Evolutionary conservation across 148 eudicot genomes (phyloP), one percentile per base, ranked within the genome.

Genomic region (Persicaria maculosa): DNA sequence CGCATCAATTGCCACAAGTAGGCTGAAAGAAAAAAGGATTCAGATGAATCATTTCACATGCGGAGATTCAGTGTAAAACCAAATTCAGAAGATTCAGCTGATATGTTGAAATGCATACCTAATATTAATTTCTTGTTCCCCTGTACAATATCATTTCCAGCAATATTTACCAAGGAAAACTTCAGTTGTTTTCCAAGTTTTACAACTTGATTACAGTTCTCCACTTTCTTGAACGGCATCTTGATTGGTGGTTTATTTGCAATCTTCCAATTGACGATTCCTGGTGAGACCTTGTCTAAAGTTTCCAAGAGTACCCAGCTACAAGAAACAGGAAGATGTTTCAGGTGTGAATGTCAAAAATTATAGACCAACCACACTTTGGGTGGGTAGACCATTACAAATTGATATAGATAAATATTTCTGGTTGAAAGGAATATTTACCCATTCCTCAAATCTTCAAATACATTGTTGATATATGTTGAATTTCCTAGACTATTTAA

Each of bases 381-480:
- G 16, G 9, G 71, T 31, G 45, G 19, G 16, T 4, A 36, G 47
- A 44, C 3, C 14, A 4, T 3, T 12, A 67, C 16, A 68, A 68
- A 68, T 46, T 68, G 50, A 44, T 68, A 14, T 44, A 43, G 50
- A 14, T 46, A 45, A 68, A 15, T 14, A 17, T 46, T 71, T 71
- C 16, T 46, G 54, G 57, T 10, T 9, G n/a, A 46, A 46, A 44
- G 46, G 52, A 17, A 69, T 50, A 83, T 88, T 87, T 75, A 96
- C 99, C 99, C 99, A 64, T 96, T 89, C 85, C 99, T 92, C 72
- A 96, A 86, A 78, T 96, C 99, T 87, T 92, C 99, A 83, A 96
- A 96, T 55, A 96, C 92, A 75, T 90, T 96, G 83, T 96, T 87
- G 25, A 96, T 86, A 74, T 88, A 89, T 52, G 84, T 78, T 67